Conservation (phyloP, 2,329 filamentous ascomycete species). For the Cercospora nicotianae region DNA sequence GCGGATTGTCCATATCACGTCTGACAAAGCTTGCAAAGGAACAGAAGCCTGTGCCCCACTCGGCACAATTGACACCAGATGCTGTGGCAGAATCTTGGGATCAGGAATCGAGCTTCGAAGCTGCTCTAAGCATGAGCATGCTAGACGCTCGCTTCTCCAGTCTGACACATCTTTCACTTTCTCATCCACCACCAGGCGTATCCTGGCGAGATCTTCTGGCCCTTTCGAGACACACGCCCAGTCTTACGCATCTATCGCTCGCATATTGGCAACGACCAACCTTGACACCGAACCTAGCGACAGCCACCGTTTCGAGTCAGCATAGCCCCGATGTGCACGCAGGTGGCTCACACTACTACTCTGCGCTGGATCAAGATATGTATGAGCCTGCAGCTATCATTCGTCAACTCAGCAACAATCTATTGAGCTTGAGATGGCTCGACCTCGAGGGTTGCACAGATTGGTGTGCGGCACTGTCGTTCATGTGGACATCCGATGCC, state of each 20-base stretch:
- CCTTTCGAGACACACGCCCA: slow-evolving; percentile 55
- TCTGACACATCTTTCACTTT: slow-evolving; percentile 60
- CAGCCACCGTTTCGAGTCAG: slow-evolving; percentile 45
- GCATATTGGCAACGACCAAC: slow-evolving; percentile 63
- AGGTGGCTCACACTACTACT: slow-evolving; percentile 56
- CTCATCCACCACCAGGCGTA: slow-evolving; percentile 50
- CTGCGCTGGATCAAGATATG: slow-evolving; percentile 55
- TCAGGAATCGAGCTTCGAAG: slow-evolving; percentile 38
- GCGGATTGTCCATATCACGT: slow-evolving; percentile 47
- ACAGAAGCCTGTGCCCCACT: not conserved
- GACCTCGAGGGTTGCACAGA: slow-evolving; percentile 60
- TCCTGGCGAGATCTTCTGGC: slow-evolving; percentile 58
- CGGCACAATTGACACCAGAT: not conserved
- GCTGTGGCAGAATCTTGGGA: slow-evolving; percentile 51
- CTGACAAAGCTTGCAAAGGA: slow-evolving; percentile 46
- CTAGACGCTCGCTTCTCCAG: slow-evolving; percentile 48
- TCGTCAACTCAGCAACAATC: slow-evolving; percentile 55
- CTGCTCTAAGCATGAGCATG: slow-evolving; percentile 30
- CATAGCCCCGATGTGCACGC: slow-evolving; percentile 48
- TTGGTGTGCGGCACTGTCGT: slow-evolving; percentile 56
- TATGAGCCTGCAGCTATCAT: slow-evolving; percentile 58
- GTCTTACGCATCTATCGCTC: slow-evolving; percentile 61
- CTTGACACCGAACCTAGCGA: slow-evolving; percentile 55
- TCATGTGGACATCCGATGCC: not conserved
- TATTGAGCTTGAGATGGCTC: slow-evolving; percentile 61